Base-by-base conservation (phyloP, 2,329 filamentous ascomycete species). In the Sporothrix phasma region DNA sequence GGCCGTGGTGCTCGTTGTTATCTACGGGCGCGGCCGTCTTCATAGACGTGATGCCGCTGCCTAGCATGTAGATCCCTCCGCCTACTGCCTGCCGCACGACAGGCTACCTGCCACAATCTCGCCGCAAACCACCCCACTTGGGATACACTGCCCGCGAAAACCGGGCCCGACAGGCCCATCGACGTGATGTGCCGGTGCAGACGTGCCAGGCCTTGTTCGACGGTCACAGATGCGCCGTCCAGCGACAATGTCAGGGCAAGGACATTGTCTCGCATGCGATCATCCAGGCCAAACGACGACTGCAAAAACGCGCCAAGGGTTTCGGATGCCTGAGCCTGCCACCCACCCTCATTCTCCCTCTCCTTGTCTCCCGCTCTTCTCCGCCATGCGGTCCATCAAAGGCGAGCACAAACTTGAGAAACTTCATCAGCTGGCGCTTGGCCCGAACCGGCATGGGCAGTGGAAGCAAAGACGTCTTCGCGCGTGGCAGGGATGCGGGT, bases 81-180 rank as follows among this genome's bases (percentile, higher is more conserved):
- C 93, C 93, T 6, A 99, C 94, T 22, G 93, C 93, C 67, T n/a
- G 88, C 87, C 45, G 93, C 91, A 69, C 93, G 88, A 73, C 94
- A 97, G 4, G 87, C 90, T 26, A 96, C 92, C 78, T 99, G 93
- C n/a, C 34, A 89, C 86, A 66, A 97, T 85, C 75, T 99, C 93
- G 37, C 91, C 88, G 54, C 89, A 80, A n/a, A 31, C 93, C 92
- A 54, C 93, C 93, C 88, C 92, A 99, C 79, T 96, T 97, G 24
- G 92, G 88, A 69, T 96, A 84, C 13, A 99, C 85, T 54, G 91
- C n/a, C 90, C 61, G 90, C 90, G 73, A 97, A n/a, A 97, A 10
- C 93, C 92, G 56, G 89, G 84, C 0, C 93, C 93, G 70, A 93
- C 4, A 90, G 78, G 7, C 93, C 92, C 75, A 95, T 92, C 0